These are phyloP conservation scores for Fusarium acutatum DNA, from an alignment of 2,329 filamentous ascomycete genomes.

Conservation along the genomic window DNA sequence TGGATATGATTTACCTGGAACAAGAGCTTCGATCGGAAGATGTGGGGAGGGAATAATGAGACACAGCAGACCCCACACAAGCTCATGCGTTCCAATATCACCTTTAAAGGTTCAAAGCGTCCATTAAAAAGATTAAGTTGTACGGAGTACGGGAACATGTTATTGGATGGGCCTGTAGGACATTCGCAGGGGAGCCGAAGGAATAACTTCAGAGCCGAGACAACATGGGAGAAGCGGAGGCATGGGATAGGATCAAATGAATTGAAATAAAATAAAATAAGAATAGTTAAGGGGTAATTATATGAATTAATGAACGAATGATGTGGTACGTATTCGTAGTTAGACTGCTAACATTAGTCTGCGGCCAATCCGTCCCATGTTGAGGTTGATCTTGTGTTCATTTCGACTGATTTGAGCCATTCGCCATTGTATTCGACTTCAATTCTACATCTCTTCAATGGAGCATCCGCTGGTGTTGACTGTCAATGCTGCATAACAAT, in stretches of 20 bases:
- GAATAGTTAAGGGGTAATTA: conserved; percentile 4
- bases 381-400: conserved; percentile 14
- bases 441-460: neutral
- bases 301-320: neutral
- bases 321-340: conserved; percentile 5
- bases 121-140: conserved; percentile 12
- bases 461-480: neutral
- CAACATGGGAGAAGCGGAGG: neutral
- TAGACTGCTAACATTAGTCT: conserved; percentile 4
- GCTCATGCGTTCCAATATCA: conserved; percentile 21
- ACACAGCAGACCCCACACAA: conserved; percentile 28
- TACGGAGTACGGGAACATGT: neutral
- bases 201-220: conserved; percentile 2
- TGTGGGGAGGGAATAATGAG: conserved; percentile 31
- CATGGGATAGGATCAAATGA: neutral
- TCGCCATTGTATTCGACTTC: neutral
- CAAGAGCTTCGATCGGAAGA: conserved; percentile 17
- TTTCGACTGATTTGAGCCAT: conserved; percentile 8
- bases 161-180: neutral
- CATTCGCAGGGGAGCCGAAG: neutral
- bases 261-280: neutral
- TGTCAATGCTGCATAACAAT: conserved; percentile 4
- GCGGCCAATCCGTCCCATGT: conserved; percentile 24
- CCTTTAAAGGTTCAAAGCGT: conserved; percentile 3
- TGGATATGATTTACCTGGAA: conserved; percentile 11